Evolutionary conservation across 306 rosid genomes (phyloP), one percentile per base, ranked within the genome.

Genomic region (Cotoneaster glaucophyllus): DNA sequence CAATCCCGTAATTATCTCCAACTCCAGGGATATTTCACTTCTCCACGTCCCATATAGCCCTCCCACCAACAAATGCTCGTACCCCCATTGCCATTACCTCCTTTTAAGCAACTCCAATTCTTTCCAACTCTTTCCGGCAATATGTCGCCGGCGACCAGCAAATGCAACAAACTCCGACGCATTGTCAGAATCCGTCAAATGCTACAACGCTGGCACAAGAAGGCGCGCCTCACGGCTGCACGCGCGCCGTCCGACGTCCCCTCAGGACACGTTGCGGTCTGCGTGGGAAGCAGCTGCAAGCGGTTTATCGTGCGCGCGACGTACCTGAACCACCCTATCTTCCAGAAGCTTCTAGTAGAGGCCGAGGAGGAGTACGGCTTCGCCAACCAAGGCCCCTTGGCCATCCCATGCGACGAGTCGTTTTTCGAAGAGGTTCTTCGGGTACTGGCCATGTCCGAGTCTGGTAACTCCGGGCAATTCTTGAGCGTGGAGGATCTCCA

Each of bases 351-450:
- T 70, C 93, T 95, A 12, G 66, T 52, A 4, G 72, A 84, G n/a
- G 97, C 97, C 43, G 98, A 92, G 45, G 98, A 95, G 31, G 97
- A 95, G 80, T 95, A 95, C 83, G 98, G 98, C 1, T 95, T 92
- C 77, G 75, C 91, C 52, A 90, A 87, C 87, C 77, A 83, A 13
- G 98, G 98, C 3, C 98, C 96, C 0, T 84, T 94, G 15, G 78
- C 83, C 13, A 84, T 94, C 69, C 98, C 98, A 2, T 95, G 97
- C 82, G 92, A 90, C 72, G 98, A 95, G 78, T 77, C 81, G 11
- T 77, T 83, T 2, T 92, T 95, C 83, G 93, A 90, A 67, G 93
- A 92, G 73, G 84, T 85, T 5, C 88, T 94, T 4, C 87, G 79
- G 63, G 82, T 82, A 34, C 82, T 94, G 44, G 32, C 86, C 28